Evolutionary conservation across 768 basidiomycete genomes (phyloP), one percentile per base, ranked within the genome.

Genomic region (Leucogyrophana mollusca): DNA sequence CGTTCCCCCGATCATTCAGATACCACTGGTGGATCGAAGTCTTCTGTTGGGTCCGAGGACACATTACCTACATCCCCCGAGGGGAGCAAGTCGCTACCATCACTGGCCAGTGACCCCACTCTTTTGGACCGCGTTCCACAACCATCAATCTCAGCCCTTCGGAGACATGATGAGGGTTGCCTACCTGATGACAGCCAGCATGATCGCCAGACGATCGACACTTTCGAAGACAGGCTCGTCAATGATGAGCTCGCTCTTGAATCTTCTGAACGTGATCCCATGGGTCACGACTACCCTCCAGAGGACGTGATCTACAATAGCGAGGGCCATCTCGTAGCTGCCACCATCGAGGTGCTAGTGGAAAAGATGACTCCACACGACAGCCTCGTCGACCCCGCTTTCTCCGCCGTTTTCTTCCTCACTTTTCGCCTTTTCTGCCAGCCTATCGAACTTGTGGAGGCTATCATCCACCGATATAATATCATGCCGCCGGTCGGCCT

Each of bases 301-400:
- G 81, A 87, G 27, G 94, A 99, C 58, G 87, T 95, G 40, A 82
- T 87, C 4, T 94, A 92, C 73, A 96, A 94, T 62, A 76, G 77
- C 36, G 94, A 98, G 10, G 94, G 94, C 2, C 80, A 83, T 52
- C 82, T 98, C 16, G 87, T 94, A 9, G 94, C 93, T 18, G 96
- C 93, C 2, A 93, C 92, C 4, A 73, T 99, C 50, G 77, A 77
- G 14, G 94, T 86, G 1, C 73, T 99, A 34, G 87, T 98, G n/a
- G 94, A 95, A 70, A 94, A 92, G 70, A 88, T 98, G 85, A 95
- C 95, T 16, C 93, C 94, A 4, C 91, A 96, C 60, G 92, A 93
- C 59, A 85, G 83, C 47, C 79, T 94, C 35, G 91, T 93, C 45
- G 94, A 97, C 58, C 74, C 88, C 14, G 81, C 84, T 0, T 94